Evolutionary conservation across 2,329 filamentous ascomycete species (phyloP).

Genomic region (Rutstroemia sp.): DNA sequence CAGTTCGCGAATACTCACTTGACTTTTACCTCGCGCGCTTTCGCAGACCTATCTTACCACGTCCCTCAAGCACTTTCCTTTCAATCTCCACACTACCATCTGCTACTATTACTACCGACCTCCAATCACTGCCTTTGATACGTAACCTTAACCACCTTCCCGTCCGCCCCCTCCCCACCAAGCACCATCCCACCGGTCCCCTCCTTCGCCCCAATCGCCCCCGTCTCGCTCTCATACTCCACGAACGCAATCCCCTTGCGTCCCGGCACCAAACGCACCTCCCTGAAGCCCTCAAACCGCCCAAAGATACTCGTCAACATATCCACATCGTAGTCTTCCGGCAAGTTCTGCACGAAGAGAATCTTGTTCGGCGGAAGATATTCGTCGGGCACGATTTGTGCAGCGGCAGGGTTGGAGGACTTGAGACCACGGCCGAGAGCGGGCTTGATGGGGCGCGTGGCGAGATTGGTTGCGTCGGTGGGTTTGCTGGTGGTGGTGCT

Average conservation of each 20-base stretch:
- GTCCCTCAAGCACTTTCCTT: not conserved
- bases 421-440: conserved; percentile 70
- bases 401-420: conserved; percentile 57
- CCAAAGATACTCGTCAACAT: conserved; percentile 73
- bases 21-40: not conserved
- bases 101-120: not conserved
- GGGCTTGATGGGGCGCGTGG: conserved; percentile 58
- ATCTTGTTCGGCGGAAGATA: conserved; percentile 97
- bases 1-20: not conserved
- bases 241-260: conserved; percentile 89
- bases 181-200: conserved; percentile 79
- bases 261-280: conserved; percentile 83
- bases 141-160: conserved; percentile 83
- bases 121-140: conserved; percentile 75
- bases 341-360: conserved; percentile 86
- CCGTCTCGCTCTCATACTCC: conserved; percentile 86
- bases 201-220: conserved; percentile 90
- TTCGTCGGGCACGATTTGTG: conserved; percentile 86
- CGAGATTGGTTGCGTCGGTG: conserved; percentile 33
- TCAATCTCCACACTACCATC: not conserved
- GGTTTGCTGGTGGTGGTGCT: conserved; percentile 65
- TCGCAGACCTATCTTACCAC: not conserved
- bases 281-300: conserved; percentile 87
- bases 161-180: conserved; percentile 60
- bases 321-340: conserved; percentile 78